These are phyloP conservation scores for Chaetomiaceae sp. DNA, from an alignment of 2,329 filamentous ascomycete genomes.

Conservation along the genomic window DNA sequence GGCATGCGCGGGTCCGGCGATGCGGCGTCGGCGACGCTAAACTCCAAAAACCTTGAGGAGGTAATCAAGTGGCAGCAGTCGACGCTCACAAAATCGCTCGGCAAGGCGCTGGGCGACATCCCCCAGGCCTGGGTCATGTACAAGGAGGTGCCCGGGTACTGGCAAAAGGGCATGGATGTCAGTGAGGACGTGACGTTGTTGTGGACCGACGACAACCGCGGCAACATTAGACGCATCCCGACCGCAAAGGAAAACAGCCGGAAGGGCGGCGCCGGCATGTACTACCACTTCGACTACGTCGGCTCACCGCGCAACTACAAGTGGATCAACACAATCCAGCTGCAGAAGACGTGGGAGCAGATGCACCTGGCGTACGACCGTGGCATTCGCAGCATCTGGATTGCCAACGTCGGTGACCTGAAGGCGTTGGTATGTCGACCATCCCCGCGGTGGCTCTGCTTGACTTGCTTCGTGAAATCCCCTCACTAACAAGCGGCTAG, in stretches of 20 bases:
- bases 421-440: constrained; percentile 44
- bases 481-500: constrained; percentile 8
- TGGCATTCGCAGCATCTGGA: constrained; percentile 53
- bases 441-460: background rate
- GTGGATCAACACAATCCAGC: constrained; percentile 63
- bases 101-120: constrained; percentile 32
- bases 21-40: constrained; percentile 42
- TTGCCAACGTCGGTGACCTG: constrained; percentile 61
- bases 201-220: constrained; percentile 62
- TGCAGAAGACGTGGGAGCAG: constrained; percentile 62
- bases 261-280: constrained; percentile 55
- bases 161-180: constrained; percentile 53
- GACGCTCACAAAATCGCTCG: constrained; percentile 19
- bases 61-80: constrained; percentile 39
- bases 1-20: constrained; percentile 54
- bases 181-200: constrained; percentile 59
- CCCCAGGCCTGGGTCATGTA: constrained; percentile 58
- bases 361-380: constrained; percentile 58
- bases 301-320: constrained; percentile 57
- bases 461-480: too few relatives aligned
- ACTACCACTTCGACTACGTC: constrained; percentile 53
- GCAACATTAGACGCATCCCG: constrained; percentile 56
- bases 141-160: constrained; percentile 54
- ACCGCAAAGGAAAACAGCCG: constrained; percentile 49
- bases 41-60: constrained; percentile 37